Conservation (phyloP, 495 filamentous ascomycete species). For the Hypoxylon intermedium region DNA sequence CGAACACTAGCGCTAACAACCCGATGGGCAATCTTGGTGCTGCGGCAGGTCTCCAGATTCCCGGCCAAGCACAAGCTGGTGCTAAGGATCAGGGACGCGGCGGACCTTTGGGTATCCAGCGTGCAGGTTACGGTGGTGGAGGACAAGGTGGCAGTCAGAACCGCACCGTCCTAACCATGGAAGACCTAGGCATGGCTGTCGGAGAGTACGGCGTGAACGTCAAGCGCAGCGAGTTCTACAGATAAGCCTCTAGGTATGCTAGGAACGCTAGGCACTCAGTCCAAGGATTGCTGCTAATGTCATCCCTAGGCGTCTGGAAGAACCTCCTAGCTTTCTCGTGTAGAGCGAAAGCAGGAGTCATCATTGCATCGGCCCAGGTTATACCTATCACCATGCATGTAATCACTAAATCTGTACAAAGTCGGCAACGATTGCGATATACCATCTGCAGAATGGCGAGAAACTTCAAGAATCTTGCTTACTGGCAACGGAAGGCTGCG, state of each 20-base stretch:
- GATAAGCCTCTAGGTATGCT: constrained; percentile 56
- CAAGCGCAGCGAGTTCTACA: constrained; percentile 96
- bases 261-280: neutral
- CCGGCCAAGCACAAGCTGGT: constrained; percentile 64
- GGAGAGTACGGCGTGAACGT: constrained; percentile 97
- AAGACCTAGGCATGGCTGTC: constrained; percentile 97
- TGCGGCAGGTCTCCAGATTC: constrained; percentile 72
- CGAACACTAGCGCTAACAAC: constrained; percentile 85
- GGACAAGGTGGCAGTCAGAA: constrained; percentile 90
- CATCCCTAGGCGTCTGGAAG: neutral
- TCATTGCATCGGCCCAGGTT: neutral
- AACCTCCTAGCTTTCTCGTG: neutral
- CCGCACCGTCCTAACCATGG: constrained; percentile 96
- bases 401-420: no score
- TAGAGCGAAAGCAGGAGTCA: neutral
- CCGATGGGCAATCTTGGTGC: constrained; percentile 86
- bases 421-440: no score
- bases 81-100: constrained; percentile 63
- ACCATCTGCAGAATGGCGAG: no score
- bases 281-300: neutral
- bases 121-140: constrained; percentile 91
- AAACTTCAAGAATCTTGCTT: no score
- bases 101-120: constrained; percentile 81
- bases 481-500: no score
- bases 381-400: no score